Evolutionary conservation across 2,329 filamentous ascomycete genomes (phyloP).

Genomic region (Trichothecium roseum): DNA sequence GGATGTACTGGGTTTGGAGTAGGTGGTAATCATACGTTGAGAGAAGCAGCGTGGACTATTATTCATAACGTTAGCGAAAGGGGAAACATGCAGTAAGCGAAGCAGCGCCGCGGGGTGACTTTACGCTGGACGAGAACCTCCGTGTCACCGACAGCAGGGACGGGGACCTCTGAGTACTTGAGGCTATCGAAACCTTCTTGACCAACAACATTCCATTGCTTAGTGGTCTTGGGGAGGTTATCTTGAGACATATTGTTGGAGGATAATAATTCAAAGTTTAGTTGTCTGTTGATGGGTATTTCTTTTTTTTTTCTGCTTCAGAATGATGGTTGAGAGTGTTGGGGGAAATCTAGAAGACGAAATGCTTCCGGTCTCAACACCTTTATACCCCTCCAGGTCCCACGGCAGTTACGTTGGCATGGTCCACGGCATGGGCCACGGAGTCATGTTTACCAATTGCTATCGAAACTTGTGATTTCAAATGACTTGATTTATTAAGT

Average conservation of each 20-base stretch:
- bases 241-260: constrained; percentile 5
- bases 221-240: constrained; percentile 27
- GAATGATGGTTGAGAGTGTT: too few relatives aligned
- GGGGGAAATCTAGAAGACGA: too few relatives aligned
- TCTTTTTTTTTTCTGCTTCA: too few relatives aligned
- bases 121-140: constrained; percentile 58
- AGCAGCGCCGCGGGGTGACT: constrained; percentile 8
- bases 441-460: too few relatives aligned
- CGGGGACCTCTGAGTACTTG: constrained; percentile 39
- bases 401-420: too few relatives aligned
- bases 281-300: too few relatives aligned
- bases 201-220: constrained; percentile 46
- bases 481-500: too few relatives aligned
- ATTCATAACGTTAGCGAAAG: neutral
- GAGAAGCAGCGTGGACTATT: constrained; percentile 35
- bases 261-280: too few relatives aligned
- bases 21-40: constrained; percentile 27
- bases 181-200: constrained; percentile 48
- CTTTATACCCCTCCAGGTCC: too few relatives aligned
- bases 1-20: neutral
- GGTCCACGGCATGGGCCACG: too few relatives aligned
- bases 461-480: too few relatives aligned
- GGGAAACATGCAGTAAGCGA: neutral
- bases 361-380: too few relatives aligned
- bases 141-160: constrained; percentile 55